Evolutionary conservation across 2,329 filamentous ascomycete species (phyloP), one percentile per base, ranked within the genome.

Genomic region (Botrytis elliptica): DNA sequence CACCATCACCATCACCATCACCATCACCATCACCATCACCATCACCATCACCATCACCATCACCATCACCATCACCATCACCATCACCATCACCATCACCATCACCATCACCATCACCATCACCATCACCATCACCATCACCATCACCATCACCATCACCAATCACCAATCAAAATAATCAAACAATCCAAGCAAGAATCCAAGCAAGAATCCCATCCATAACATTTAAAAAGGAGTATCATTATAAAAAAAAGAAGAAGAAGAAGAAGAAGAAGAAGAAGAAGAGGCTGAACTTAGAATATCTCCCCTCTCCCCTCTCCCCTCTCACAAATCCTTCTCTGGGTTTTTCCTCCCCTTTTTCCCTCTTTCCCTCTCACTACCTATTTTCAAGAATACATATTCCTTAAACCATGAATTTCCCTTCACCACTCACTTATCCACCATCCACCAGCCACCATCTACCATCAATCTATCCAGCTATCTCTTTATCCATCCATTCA

Each of bases 161-260:
- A 52, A 10, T n/a, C 49, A 52, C 49, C 25, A 57, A 57, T 1
- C n/a, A 20, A 60, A 9, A 38, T 4, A 62, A 8, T 42, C 62
- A 44, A 25, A 64, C 22, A 68, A 55, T 10, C 25, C 25, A 40
- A 29, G 29, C 29, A 29, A 29, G 29, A 29, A 29, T 29, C 29
- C 29, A 29, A 29, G 29, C 29, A 29, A 66, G 4, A 66, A 36
- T 33, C 40, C 62, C 52, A 57, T 33, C n/a, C n/a, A 22, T 65
- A 44, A 46, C 62, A 65, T 65, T 46, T 65, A 65, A 65, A 65
- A 65, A 65, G 62, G 62, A 65, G 62, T 65, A 65, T 65, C 62
- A 65, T 65, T 65, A 65, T 44, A 44, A 22, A 64, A 68, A 70
- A 71, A 62, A n/a, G n/a, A n/a, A n/a, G n/a, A 57, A 46, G 1